These are phyloP conservation scores for Cadophora sp. DNA, from an alignment of 2,329 filamentous ascomycete genomes.

Conservation along the genomic window DNA sequence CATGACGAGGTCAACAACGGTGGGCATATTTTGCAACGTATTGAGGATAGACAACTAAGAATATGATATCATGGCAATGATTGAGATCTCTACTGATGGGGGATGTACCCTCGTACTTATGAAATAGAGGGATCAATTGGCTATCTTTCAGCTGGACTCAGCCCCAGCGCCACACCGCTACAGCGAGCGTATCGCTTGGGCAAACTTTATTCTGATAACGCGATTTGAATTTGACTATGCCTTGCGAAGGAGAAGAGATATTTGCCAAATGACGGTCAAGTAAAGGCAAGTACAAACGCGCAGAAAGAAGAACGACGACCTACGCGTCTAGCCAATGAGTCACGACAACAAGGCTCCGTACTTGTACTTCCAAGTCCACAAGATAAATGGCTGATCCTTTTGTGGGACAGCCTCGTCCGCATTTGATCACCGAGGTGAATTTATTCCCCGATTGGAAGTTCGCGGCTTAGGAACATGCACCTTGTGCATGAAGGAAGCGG, in stretches of 20 bases:
- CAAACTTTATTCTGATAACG: too few relatives aligned
- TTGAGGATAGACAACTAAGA: neutral
- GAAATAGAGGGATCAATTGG: neutral
- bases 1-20: conserved; percentile 3
- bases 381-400: neutral
- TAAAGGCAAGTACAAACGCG: too few relatives aligned
- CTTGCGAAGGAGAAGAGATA: too few relatives aligned
- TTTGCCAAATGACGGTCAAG: too few relatives aligned
- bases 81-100: neutral
- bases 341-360: neutral
- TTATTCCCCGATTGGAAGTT: neutral
- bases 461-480: neutral
- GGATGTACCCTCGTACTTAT: neutral
- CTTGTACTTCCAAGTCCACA: neutral
- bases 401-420: neutral
- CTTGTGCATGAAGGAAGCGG: neutral
- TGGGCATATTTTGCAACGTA: neutral
- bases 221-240: too few relatives aligned
- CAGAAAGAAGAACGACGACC: too few relatives aligned
- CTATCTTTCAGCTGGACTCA: neutral
- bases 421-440: neutral
- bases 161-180: neutral
- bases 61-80: neutral
- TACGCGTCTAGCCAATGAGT: neutral
- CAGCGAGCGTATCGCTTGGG: too few relatives aligned